Evolutionary conservation across 805 yeast species (phyloP).

Genomic region (Dipodascus geniculatus): DNA sequence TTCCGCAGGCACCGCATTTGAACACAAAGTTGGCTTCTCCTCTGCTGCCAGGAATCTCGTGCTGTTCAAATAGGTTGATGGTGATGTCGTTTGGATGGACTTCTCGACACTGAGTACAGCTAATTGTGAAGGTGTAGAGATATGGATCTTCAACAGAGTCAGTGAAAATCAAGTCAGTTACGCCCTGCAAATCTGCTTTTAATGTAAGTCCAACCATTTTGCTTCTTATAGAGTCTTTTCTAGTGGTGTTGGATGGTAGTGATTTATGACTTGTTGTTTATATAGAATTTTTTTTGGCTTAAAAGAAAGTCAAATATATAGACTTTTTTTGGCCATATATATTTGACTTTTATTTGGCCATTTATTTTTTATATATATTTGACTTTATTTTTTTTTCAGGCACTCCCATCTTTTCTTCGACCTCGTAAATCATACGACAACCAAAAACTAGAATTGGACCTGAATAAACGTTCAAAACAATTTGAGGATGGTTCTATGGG

Average conservation of each 20-base stretch:
- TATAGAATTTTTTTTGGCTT: background rate
- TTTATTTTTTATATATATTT: too few species aligned
- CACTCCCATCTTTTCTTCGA: too few species aligned
- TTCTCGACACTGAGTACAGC: constrained; percentile 73
- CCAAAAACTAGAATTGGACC: background rate
- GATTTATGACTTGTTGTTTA: too few species aligned
- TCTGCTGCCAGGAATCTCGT: constrained; percentile 46
- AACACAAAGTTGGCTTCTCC: constrained; percentile 80
- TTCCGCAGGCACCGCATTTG: constrained; percentile 55
- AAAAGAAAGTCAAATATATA: too few species aligned
- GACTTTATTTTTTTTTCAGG: too few species aligned
- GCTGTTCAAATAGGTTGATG: constrained; percentile 46
- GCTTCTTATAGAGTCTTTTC: background rate
- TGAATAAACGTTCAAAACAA: background rate
- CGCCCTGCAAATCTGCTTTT: constrained; percentile 40
- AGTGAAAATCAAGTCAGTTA: constrained; percentile 43
- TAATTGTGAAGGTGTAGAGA: constrained; percentile 60
- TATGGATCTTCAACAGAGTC: constrained; percentile 54
- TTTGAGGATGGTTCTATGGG: background rate
- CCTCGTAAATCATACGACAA: too few species aligned
- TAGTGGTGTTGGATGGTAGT: background rate
- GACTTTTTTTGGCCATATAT: too few species aligned
- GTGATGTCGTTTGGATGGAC: constrained; percentile 57
- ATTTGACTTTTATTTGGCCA: too few species aligned
- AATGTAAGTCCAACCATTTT: constrained; percentile 26